phyloP scores from a whole-genome alignment of 1,284 basidiomycete species.

The Limonomyces culmigenus region DNA sequence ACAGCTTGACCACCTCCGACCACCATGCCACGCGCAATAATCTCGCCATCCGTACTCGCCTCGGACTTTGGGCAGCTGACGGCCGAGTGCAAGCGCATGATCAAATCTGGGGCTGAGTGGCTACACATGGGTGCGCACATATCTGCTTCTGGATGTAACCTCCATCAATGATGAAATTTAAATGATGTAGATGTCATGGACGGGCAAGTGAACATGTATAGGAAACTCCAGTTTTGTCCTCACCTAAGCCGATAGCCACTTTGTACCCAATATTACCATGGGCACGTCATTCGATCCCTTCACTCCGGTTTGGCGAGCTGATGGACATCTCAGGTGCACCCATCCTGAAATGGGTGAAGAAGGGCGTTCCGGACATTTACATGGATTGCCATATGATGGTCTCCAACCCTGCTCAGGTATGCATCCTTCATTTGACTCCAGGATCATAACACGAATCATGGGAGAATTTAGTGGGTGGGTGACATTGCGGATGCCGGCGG shows the following conservation, averaged over 20 bases:
- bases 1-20: neutral
- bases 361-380: constrained; percentile 86
- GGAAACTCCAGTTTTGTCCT: neutral
- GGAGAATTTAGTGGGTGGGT: constrained; percentile 68
- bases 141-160: constrained; percentile 1
- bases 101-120: constrained; percentile 86
- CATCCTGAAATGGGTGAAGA: constrained; percentile 75
- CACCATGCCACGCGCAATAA: constrained; percentile 70
- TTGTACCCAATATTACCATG: constrained; percentile 97
- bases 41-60: constrained; percentile 82
- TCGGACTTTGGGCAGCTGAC: constrained; percentile 90
- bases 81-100: constrained; percentile 87
- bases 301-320: constrained; percentile 3
- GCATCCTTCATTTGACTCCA: neutral
- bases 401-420: constrained; percentile 75
- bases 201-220: constrained; percentile 36
- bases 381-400: constrained; percentile 99
- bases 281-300: constrained; percentile 28
- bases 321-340: constrained; percentile 53
- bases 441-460: neutral
- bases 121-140: constrained; percentile 75
- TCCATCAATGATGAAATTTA: neutral
- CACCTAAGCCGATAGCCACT: constrained; percentile 46
- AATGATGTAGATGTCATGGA: constrained; percentile 78
- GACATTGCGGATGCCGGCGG: constrained; percentile 95